These are phyloP conservation scores for Dioszegia hungarica DNA, from an alignment of 768 basidiomycete species.

Conservation along the genomic window DNA sequence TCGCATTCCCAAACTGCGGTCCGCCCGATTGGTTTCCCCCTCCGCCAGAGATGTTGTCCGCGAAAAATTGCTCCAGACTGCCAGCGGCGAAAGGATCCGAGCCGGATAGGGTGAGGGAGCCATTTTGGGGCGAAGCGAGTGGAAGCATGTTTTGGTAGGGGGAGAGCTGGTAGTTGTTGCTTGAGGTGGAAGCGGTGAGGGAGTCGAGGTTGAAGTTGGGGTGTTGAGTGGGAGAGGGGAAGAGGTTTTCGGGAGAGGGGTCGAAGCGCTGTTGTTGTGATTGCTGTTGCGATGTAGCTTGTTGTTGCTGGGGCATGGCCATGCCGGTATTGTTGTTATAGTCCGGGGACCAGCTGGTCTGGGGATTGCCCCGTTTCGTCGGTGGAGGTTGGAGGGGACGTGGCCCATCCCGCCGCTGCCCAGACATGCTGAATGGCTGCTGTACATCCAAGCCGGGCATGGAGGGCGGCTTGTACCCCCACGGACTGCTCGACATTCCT, in stretches of 20 bases:
- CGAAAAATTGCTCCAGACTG: not conserved
- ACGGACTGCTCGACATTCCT: conserved; percentile 20
- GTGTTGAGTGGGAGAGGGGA: not conserved
- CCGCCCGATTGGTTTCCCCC: no score
- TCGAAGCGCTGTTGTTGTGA: not conserved
- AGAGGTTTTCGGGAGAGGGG: not conserved
- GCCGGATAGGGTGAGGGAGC: not conserved
- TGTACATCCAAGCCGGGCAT: conserved; percentile 48
- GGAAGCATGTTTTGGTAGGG: conserved; percentile 6
- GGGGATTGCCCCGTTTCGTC: conserved; percentile 7
- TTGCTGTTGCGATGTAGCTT: not conserved
- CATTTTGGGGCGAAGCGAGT: not conserved
- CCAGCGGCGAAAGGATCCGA: not conserved
- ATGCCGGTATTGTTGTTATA: not conserved
- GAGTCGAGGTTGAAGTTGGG: conserved; percentile 7
- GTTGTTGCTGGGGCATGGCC: not conserved
- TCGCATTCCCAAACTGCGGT: conserved; percentile 20
- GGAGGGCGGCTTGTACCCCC: conserved; percentile 45
- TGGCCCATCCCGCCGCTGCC: conserved; percentile 20
- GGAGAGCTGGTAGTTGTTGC: not conserved
- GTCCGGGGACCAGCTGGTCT: conserved; percentile 15
- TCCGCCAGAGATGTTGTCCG: not conserved
- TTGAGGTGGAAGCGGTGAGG: not conserved
- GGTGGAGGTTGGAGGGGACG: conserved; percentile 41
- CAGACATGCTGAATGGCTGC: conserved; percentile 38